Evolutionary conservation across 768 basidiomycete species (phyloP).

Genomic region (Leccinellum albellum): DNA sequence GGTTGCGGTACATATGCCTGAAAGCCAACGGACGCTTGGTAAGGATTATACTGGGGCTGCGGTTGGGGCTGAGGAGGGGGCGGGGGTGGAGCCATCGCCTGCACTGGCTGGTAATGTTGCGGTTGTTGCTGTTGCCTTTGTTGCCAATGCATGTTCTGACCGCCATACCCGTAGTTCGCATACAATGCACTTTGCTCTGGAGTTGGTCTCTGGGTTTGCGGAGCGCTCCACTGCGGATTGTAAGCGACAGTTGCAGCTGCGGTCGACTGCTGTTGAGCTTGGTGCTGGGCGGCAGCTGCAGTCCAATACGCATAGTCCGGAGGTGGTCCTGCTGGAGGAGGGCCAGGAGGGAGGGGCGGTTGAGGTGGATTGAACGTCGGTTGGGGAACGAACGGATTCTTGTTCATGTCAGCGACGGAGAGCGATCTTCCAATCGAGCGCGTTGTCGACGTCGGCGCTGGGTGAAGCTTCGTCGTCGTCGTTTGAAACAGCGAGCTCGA

Average conservation of each 20-base stretch:
- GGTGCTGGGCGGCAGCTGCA: slow-evolving; percentile 49
- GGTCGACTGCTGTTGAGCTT: slow-evolving; percentile 28
- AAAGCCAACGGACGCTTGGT: slow-evolving; percentile 66
- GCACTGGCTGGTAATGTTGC: slow-evolving; percentile 48
- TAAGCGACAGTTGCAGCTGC: slow-evolving; percentile 48
- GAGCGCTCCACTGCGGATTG: slow-evolving; percentile 62
- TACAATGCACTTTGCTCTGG: slow-evolving; percentile 82
- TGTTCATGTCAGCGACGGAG: slow-evolving; percentile 56
- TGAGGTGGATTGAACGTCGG: slow-evolving; percentile 67
- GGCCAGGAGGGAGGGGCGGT: slow-evolving; percentile 77
- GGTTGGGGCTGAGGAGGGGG: slow-evolving; percentile 56
- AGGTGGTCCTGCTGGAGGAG: slow-evolving; percentile 67
- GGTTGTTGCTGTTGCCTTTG: slow-evolving; percentile 60
- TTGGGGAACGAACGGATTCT: slow-evolving; percentile 76
- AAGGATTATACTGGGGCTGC: slow-evolving; percentile 68
- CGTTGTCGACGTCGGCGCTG: slow-evolving; percentile 8
- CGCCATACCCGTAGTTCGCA: slow-evolving; percentile 89
- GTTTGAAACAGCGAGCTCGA: slow-evolving; percentile 23
- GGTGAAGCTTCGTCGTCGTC: slow-evolving; percentile 18
- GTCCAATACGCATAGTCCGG: slow-evolving; percentile 82
- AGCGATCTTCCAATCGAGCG: slow-evolving; percentile 11
- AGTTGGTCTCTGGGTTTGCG: slow-evolving; percentile 63
- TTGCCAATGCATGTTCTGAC: slow-evolving; percentile 59
- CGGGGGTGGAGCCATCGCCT: slow-evolving; percentile 47
- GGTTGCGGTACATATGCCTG: slow-evolving; percentile 66